Evolutionary conservation across 192 early-diverging fungal species (phyloP), one percentile per base, ranked within the genome.

Genomic region (Phycomyces blakesleeanus): DNA sequence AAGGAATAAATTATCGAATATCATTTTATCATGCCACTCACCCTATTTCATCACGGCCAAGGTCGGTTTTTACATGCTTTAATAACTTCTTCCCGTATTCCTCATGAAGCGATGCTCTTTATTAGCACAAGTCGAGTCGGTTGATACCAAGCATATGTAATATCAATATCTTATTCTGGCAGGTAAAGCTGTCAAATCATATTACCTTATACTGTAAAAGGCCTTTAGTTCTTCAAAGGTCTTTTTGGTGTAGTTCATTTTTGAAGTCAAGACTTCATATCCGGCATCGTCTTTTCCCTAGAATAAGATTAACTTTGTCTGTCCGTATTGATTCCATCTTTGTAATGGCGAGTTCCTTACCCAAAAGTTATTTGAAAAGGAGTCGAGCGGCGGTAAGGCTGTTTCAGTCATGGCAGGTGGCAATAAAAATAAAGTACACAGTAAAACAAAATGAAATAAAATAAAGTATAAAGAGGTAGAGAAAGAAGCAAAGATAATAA

Each of bases 41-140:
- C 83, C 89, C 87, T 16, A 81, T 79, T 60, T 91, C 89, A 56
- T 91, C 86, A 40, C 75, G 79, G 0, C 89, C 89, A 37, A 91
- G 59, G 1, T 72, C 79, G 2, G 73, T 61, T 34, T 85, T 84
- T 6, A 83, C 69, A 50, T 85, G 66, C 63, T 89, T 91, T 34
- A 76, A 41, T 40, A 91, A 57, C 59, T 79, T 78, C 65, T 87
- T 87, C 51, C 87, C 87, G 59, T 85, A 77, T 9, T 91, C 89
- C 51, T 91, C 89, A 39, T 91, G 84, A 26, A 89, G 64, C 0
- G 73, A 57, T 5, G 89, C 85, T 50, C 89, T 83, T 25, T 66
- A 55, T 62, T 22, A 9, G 18, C 22, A 25, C n/a, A 21, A 16
- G n/a, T n/a, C n/a, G 22, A 40, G 11, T 66, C 14, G 22, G 4